These are phyloP conservation scores for Colletotrichum gloeosporioides DNA, from an alignment of 2,329 filamentous ascomycete species.

Conservation along the genomic window DNA sequence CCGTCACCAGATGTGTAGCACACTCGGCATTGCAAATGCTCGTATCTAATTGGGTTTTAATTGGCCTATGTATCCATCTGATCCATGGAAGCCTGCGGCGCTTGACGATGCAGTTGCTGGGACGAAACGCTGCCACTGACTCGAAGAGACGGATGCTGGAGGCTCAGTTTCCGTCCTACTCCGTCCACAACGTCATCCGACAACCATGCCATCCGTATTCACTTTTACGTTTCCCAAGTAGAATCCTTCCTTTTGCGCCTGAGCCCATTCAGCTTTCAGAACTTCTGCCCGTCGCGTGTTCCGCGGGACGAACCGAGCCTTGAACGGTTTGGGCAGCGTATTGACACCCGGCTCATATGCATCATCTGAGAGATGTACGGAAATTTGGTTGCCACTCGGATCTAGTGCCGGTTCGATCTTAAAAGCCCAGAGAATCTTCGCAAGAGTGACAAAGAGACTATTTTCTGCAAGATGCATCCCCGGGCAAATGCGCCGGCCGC, in stretches of 20 bases:
- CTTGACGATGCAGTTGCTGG: background rate
- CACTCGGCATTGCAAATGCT: background rate
- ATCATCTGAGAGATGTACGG: background rate
- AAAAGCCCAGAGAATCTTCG: conserved; percentile 60
- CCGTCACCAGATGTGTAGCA: background rate
- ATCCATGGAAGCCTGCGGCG: background rate
- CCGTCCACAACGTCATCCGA: background rate
- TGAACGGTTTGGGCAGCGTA: background rate
- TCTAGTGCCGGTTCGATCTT: conserved; percentile 32
- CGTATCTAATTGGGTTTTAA: background rate
- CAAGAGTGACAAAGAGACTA: conserved; percentile 50
- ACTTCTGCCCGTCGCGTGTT: background rate
- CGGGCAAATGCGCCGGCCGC: conserved; percentile 33
- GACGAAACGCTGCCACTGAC: background rate
- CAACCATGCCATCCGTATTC: background rate
- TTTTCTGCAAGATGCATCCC: conserved; percentile 57
- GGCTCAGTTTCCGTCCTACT: background rate
- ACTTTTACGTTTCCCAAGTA: background rate
- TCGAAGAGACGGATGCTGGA: background rate
- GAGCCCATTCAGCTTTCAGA: background rate
- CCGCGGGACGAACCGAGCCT: background rate
- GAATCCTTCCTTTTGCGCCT: background rate
- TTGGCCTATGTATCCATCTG: background rate
- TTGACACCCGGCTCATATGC: background rate
- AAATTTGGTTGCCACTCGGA: background rate